phyloP scores from a whole-genome alignment of 129 eudicot species.

The Artemisia annua region DNA sequence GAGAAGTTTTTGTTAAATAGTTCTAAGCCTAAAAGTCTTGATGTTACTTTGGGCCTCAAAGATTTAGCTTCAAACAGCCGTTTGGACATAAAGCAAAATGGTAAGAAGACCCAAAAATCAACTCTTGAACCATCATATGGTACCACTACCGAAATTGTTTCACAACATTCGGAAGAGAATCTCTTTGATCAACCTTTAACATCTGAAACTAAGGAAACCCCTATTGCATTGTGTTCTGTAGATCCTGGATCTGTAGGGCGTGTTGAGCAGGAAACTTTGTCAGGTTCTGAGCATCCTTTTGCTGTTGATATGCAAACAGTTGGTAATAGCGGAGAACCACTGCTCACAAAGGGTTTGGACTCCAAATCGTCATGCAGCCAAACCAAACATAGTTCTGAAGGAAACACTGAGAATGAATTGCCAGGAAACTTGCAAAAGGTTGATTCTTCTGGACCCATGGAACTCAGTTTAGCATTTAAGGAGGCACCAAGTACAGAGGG shows the following conservation, averaged over 20 bases:
- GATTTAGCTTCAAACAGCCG: conserved; percentile 37
- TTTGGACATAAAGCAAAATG: conserved; percentile 49
- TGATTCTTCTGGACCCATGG: conserved; percentile 53
- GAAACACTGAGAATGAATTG: conserved; percentile 36
- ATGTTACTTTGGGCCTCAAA: conserved; percentile 16
- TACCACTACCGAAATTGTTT: too few species aligned
- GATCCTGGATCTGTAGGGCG: conserved; percentile 31
- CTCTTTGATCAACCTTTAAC: conserved; percentile 16
- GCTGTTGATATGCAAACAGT: conserved; percentile 27
- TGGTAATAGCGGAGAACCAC: conserved; percentile 40
- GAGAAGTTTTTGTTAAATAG: conserved; percentile 16
- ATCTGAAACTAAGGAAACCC: conserved; percentile 37
- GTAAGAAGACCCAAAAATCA: conserved; percentile 41
- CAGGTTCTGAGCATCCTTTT: conserved; percentile 39
- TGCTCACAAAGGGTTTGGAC: conserved; percentile 43
- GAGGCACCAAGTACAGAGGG: conserved; percentile 32
- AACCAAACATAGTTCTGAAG: conserved; percentile 7
- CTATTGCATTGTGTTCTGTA: conserved; percentile 29
- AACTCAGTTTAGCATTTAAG: conserved; percentile 37
- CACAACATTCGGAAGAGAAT: too few species aligned
- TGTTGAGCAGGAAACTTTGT: conserved; percentile 37
- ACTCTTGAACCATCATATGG: conserved; percentile 29
- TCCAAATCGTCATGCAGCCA: conserved; percentile 66
- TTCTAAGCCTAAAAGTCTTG: conserved; percentile 45
- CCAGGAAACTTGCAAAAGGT: conserved; percentile 23